Conservation (phyloP, 805 yeast genomes). For the Pichia heedii region DNA sequence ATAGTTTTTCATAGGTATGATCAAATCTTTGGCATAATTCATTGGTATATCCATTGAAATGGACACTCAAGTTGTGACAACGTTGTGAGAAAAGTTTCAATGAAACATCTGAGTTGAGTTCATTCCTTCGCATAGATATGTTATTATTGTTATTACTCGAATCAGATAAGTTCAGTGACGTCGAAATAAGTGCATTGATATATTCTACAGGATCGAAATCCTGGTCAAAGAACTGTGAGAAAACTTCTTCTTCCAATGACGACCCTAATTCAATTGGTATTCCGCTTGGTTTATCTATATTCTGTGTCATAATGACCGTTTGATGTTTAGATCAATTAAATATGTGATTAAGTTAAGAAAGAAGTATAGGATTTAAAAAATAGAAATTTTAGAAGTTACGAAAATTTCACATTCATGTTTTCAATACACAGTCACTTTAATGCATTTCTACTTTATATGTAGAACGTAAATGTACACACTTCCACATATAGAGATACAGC, state of each 20-base stretch:
- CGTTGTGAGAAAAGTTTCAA: conserved; percentile 9
- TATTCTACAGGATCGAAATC: conserved; percentile 57
- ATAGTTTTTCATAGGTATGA: conserved; percentile 37
- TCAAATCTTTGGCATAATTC: conserved; percentile 49
- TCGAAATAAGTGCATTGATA: conserved; percentile 48
- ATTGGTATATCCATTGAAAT: conserved; percentile 54
- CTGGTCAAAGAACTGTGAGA: conserved; percentile 61
- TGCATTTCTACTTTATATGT: too few relatives aligned
- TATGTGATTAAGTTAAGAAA: too few relatives aligned
- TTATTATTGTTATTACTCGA: conserved; percentile 3
- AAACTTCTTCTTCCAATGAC: conserved; percentile 25
- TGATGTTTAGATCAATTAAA: too few relatives aligned
- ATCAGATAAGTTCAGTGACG: conserved; percentile 14
- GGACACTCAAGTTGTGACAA: conserved; percentile 44
- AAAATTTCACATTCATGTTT: too few relatives aligned
- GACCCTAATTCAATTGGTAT: conserved; percentile 4
- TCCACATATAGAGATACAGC: conserved; percentile 3
- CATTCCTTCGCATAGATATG: conserved; percentile 18
- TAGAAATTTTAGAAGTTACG: too few relatives aligned
- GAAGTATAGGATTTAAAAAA: too few relatives aligned
- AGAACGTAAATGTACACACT: too few relatives aligned
- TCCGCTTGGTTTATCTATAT: neutral
- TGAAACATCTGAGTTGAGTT: conserved; percentile 17
- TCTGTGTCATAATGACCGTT: too few relatives aligned
- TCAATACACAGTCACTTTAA: too few relatives aligned